Evolutionary conservation across 1,284 basidiomycete genomes (phyloP), one percentile per base, ranked within the genome.

Genomic region (Ceratobasidium papillatum): DNA sequence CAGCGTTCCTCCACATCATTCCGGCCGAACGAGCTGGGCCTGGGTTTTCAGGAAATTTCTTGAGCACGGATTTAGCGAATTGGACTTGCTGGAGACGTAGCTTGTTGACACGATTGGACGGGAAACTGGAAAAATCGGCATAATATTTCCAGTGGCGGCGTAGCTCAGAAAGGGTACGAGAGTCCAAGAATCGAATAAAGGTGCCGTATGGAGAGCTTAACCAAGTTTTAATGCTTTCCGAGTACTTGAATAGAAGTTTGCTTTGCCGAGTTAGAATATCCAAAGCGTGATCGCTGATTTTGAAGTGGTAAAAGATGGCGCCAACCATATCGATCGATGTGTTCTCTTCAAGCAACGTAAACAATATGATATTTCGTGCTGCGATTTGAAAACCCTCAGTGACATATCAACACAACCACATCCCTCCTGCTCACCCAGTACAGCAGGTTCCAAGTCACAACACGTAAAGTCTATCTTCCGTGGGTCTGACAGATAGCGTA

Each of bases 381-480:
- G 56, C 17, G 27, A 11, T 9, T 19, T 14, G 2, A 9, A 56
- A n/a, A n/a, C n/a, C n/a, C n/a, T n/a, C n/a, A n/a, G 58, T 36
- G 58, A 19, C 38, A 19, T n/a, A 27, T 38, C 8, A 54, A 25
- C 14, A 34, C 30, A 19, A 51, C n/a, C n/a, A 32, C 32, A 30
- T 36, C 47, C 0, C 22, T n/a, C 19, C 22, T n/a, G 75, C 58
- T 38, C 19, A 38, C 58, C 58, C 17, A 63, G 38, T 27, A 63
- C 38, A 19, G 22, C 61, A 14, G 41, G 41, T 14, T 63, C 61
- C 7, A 63, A 76, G 79, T 90, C 89, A 74, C 86, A 88, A 74
- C 89, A 90, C 0, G 89, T 90, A 74, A 90, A 83, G 76, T 90
- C 89, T 17, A 89, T 77, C 14, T 75, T 80, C n/a, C 86, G 84